phyloP scores from a whole-genome alignment of 495 filamentous ascomycete species.

The Tuber borchii region DNA sequence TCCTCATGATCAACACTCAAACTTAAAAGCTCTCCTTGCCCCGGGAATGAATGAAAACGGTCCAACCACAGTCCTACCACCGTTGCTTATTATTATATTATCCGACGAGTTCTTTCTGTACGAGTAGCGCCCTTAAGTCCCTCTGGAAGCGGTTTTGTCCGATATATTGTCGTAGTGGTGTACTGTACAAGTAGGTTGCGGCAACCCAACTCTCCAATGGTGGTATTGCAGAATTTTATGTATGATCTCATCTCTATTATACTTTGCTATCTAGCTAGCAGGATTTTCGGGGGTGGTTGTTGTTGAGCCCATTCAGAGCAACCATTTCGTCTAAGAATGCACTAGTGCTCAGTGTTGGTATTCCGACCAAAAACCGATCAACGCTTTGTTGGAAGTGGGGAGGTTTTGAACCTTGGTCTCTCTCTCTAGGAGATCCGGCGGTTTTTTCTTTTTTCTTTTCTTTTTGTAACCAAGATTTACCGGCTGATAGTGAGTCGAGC shows the following conservation, averaged over 20 bases:
- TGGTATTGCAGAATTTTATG: neutral
- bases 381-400: neutral
- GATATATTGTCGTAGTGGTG: neutral
- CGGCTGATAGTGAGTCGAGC: neutral
- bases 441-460: neutral
- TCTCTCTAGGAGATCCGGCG: neutral
- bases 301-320: neutral
- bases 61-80: neutral
- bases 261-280: too few relatives aligned
- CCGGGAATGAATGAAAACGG: neutral
- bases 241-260: neutral
- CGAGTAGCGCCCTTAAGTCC: neutral
- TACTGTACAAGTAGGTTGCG: neutral
- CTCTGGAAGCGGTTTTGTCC: neutral
- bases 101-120: neutral
- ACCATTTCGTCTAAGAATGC: neutral
- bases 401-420: neutral
- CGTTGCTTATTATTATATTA: too few relatives aligned
- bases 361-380: neutral
- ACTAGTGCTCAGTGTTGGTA: neutral
- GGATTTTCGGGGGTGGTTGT: neutral
- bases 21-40: neutral
- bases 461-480: neutral
- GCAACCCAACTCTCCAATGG: neutral
- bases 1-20: neutral